Base-by-base conservation (phyloP, 208 protist species). In the Tetramitus jugosus region DNA sequence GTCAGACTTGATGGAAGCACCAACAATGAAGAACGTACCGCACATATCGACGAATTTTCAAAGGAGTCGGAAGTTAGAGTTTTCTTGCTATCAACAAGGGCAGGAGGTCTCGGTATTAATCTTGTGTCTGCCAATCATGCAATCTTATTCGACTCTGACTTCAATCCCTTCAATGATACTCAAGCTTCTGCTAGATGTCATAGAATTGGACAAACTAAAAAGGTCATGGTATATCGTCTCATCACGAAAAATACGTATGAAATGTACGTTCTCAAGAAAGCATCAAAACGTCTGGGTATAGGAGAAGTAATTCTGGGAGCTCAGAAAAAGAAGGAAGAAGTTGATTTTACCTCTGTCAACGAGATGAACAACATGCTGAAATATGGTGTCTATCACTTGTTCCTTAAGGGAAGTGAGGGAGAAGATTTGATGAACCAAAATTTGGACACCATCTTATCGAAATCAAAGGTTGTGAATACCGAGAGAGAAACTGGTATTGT, bases 51-150 rank as follows among this genome's bases (percentile, higher is more conserved):
- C 20, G 65, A 17, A 29, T 79, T 79, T 39, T 7, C 71, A n/a
- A 37, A 3, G 23, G 20, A 71, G 8, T 69, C 40, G 4, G 67
- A 62, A 43, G 8, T 3, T 2, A 80, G 75, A 13, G 60, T 81
- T 8, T 81, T 81, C 37, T 62, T 81, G 35, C 29, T 81, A 20
- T 61, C 23, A 13, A 81, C 79, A n/a, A 89, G 96, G 43, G 95
- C 97, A 6, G 97, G 97, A 67, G 97, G 97, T 68, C 87, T 99
- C 6, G 97, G 97, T 78, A 97, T 99, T 80, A 99, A 99, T 80
- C 83, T 99, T 49, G 91, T 95, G 77, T 96, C 96, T 8, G 97
- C 97, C 0, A 97, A 99, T 81, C 90, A 94, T 67, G 97, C 99
- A 53, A 93, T 99, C 77, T 81, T 99, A 33, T 99, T 96, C 84